These are phyloP conservation scores for Leccinum barrowsii DNA, from an alignment of 768 basidiomycete genomes.

Conservation along the genomic window DNA sequence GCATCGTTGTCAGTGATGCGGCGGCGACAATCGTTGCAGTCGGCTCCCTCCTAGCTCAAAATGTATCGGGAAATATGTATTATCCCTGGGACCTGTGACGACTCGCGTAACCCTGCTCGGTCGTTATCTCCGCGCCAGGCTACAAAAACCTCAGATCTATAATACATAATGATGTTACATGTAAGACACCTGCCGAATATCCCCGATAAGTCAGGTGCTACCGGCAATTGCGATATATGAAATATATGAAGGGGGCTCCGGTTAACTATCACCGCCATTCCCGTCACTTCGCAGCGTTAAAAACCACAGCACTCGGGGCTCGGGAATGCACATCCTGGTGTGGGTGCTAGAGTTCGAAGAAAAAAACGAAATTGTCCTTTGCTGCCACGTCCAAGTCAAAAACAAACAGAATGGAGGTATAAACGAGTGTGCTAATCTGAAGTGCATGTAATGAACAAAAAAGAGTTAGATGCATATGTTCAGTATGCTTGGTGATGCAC, in stretches of 20 bases:
- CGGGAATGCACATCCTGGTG: background rate
- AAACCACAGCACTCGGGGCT: background rate
- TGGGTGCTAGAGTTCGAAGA: background rate
- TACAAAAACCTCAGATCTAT: too few species aligned
- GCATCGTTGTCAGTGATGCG: too few species aligned
- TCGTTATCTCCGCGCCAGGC: too few species aligned
- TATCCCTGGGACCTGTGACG: too few species aligned
- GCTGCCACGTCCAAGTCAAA: slow-evolving; percentile 22
- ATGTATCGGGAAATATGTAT: too few species aligned
- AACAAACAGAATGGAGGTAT: slow-evolving; percentile 16
- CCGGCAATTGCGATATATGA: slow-evolving; percentile 3
- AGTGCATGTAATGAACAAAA: slow-evolving; percentile 28
- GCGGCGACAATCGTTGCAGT: too few species aligned
- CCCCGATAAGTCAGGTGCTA: background rate
- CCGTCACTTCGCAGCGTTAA: background rate
- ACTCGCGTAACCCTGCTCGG: too few species aligned
- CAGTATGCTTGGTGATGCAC: slow-evolving; percentile 21
- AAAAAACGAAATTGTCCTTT: slow-evolving; percentile 1
- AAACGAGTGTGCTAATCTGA: slow-evolving; percentile 23
- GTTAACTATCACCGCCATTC: background rate
- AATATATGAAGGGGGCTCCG: slow-evolving; percentile 7
- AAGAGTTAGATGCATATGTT: slow-evolving; percentile 37
- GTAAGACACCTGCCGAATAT: too few species aligned
- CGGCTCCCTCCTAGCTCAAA: too few species aligned
- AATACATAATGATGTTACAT: too few species aligned